These are phyloP conservation scores for Rhododendron simsii DNA, from an alignment of 148 eudicot genomes.

Conservation along the genomic window DNA sequence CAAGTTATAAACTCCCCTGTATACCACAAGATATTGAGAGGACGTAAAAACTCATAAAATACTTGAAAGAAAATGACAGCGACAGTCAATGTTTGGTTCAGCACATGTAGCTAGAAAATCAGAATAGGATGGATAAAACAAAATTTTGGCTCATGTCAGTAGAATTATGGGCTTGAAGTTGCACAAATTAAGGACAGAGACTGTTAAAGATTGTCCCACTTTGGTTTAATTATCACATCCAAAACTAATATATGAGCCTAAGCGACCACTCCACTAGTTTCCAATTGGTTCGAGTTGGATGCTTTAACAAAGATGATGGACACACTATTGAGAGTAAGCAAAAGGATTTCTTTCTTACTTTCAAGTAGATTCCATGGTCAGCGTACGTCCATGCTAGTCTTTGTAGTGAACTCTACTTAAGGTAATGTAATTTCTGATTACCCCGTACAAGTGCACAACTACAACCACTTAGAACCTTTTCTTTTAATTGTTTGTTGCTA, in stretches of 20 bases:
- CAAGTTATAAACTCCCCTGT: constrained; percentile 75
- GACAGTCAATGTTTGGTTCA: neutral
- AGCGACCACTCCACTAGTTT: neutral
- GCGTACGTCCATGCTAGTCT: neutral
- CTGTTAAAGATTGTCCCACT: neutral
- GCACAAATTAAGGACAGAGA: neutral
- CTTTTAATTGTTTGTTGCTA: neutral
- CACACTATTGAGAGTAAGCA: neutral
- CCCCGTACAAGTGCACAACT: neutral
- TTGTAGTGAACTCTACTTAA: neutral
- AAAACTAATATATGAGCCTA: neutral
- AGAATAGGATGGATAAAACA: neutral
- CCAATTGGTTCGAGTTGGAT: neutral
- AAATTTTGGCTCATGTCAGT: neutral
- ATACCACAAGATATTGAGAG: constrained; percentile 11
- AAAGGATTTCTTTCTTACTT: neutral
- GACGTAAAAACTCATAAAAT: neutral
- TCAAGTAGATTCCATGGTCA: neutral
- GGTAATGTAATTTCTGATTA: neutral
- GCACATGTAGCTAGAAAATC: neutral
- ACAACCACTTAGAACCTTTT: neutral
- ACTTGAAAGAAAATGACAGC: neutral
- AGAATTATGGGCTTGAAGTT: neutral
- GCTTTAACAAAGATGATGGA: neutral
- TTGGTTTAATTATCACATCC: neutral